Base-by-base conservation (phyloP, 148 eudicot species). In the Fagopyrum tataricum region DNA sequence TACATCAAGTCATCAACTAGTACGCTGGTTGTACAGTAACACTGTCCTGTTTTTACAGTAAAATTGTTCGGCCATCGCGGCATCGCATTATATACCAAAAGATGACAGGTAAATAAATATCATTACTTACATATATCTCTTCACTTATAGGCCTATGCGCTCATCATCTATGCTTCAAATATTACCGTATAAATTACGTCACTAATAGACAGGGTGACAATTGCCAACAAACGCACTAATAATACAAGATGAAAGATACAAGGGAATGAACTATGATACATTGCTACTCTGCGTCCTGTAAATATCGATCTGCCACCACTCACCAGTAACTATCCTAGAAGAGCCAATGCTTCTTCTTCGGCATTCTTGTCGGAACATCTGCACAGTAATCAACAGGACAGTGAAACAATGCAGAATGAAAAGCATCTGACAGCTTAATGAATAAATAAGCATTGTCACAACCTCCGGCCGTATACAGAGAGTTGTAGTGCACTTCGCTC, bases 401-500 rank as follows among this genome's bases (percentile, higher is more conserved):
- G 41, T 62, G 43, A 62, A 64, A 64, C 69, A 64, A 9, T 64
- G 69, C 37, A 64, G 15, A 64, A 31, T 4, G 41, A 61, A 40
- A 40, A 24, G 43, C 69, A 64, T 18, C 14, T 31, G 15, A 64
- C 21, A 64, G 6, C 69, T 64, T 6, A 64, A 37, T 37, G 69
- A 31, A 64, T 64, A 64, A 64, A 64, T 31, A 58, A 20, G 20
- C 24, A 37, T 39, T 13, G 69, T 64, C 44, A 15, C 69, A 37
- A 90, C 95, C 95, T 85, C 89, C 91, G n/a, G 53, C 71, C 68
- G 79, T 85, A 67, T 90, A 87, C 78, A 90, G 76, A 6, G 95
- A 90, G 70, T 90, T 90, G 61, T 90, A 90, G 79, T 90, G 95
- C 42, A 90, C 84, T 86, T 90, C 95, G 58, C 91, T 90, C 95